Evolutionary conservation across 208 protist genomes (phyloP).

Genomic region (Leishmania lainsoni): DNA sequence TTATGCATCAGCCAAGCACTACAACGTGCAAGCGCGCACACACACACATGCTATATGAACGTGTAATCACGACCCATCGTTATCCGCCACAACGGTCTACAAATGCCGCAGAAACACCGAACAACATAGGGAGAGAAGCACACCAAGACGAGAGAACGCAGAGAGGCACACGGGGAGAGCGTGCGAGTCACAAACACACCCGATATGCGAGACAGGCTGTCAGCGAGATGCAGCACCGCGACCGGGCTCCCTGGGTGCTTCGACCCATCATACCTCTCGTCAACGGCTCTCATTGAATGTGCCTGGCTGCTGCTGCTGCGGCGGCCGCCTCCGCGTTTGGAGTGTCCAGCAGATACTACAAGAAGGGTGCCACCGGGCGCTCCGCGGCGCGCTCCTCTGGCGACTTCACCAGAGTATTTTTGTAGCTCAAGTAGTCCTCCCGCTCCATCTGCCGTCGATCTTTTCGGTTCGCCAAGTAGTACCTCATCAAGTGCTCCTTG

Average conservation of each 20-base stretch:
- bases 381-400: constrained; percentile 79
- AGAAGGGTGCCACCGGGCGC: constrained; percentile 75
- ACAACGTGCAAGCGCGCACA: background rate
- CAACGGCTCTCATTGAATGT: background rate
- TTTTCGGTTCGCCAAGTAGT: constrained; percentile 91
- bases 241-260: background rate
- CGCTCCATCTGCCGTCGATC: constrained; percentile 50
- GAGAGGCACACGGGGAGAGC: background rate
- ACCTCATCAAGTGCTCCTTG: constrained; percentile 89
- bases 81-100: background rate
- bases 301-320: background rate
- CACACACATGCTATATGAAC: background rate
- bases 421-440: constrained; percentile 85
- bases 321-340: background rate
- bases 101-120: background rate
- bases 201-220: background rate
- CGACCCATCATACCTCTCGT: background rate
- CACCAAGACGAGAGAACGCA: background rate
- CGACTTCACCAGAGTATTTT: constrained; percentile 86
- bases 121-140: background rate
- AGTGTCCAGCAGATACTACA: constrained; percentile 31
- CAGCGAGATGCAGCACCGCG: background rate
- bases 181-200: background rate
- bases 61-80: background rate
- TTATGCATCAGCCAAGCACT: background rate